Conservation (phyloP, 805 yeast genomes). For the Lipomyces lipofer region DNA sequence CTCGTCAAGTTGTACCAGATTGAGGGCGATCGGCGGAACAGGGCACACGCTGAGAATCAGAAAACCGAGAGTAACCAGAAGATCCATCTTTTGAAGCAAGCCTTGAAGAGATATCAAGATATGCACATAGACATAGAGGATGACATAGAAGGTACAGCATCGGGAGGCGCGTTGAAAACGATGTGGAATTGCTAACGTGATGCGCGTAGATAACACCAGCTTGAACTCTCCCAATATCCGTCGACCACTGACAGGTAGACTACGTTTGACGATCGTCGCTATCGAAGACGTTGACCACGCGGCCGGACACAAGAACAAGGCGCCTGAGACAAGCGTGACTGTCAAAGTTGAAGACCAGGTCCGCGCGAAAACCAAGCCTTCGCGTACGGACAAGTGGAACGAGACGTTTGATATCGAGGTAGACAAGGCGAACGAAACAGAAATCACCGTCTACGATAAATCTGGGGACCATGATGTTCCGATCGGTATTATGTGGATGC, state of each 20-base stretch:
- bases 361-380: conserved; percentile 69
- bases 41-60: conserved; percentile 87
- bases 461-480: conserved; percentile 62
- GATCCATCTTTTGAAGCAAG: conserved; percentile 76
- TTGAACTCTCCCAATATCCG: conserved; percentile 70
- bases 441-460: conserved; percentile 82
- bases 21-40: conserved; percentile 86
- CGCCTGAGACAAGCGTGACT: conserved; percentile 75
- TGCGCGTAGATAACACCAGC: conserved; percentile 46
- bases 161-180: too few species aligned
- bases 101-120: conserved; percentile 84
- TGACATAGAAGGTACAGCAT: conserved; percentile 35
- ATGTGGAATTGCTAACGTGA: background rate
- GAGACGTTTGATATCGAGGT: conserved; percentile 80
- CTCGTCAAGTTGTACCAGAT: conserved; percentile 78
- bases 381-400: conserved; percentile 77
- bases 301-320: conserved; percentile 68
- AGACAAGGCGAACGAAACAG: conserved; percentile 90
- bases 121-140: conserved; percentile 74
- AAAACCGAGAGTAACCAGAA: conserved; percentile 75
- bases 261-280: conserved; percentile 70
- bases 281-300: conserved; percentile 91
- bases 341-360: conserved; percentile 88
- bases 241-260: conserved; percentile 78
- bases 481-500: conserved; percentile 89